Conservation (phyloP, 768 basidiomycete species). For the Gloeostereum incarnatum region DNA sequence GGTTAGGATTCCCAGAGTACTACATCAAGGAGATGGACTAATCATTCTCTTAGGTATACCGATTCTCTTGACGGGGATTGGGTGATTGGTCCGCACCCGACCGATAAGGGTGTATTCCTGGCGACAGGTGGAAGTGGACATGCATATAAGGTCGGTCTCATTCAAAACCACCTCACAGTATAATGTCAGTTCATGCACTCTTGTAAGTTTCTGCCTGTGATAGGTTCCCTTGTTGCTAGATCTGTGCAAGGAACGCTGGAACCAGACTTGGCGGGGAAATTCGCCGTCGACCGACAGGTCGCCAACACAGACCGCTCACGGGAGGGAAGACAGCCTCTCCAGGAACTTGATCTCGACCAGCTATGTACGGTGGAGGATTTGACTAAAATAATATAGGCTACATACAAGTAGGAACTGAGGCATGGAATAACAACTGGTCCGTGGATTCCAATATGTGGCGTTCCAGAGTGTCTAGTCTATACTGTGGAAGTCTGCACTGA, state of each 20-base stretch:
- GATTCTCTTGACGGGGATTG: conserved; percentile 84
- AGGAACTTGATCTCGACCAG: conserved; percentile 34
- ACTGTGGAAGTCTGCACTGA: too few species aligned
- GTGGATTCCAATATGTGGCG: neutral
- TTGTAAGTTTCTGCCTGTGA: conserved; percentile 73
- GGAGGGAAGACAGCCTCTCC: conserved; percentile 12
- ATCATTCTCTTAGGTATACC: conserved; percentile 58
- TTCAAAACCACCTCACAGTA: neutral
- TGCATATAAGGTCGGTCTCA: conserved; percentile 60
- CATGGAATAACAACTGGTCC: neutral
- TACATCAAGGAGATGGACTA: conserved; percentile 1
- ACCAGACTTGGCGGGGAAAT: conserved; percentile 41
- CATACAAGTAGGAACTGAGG: neutral
- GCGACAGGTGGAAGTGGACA: conserved; percentile 89
- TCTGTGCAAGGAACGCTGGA: conserved; percentile 58
- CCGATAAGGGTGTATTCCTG: conserved; percentile 52
- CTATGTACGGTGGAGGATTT: conserved; percentile 44
- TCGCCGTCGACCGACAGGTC: conserved; percentile 47
- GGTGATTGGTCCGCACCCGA: conserved; percentile 70
- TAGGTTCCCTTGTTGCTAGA: conserved; percentile 72
- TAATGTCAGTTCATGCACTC: neutral
- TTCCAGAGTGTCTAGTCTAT: neutral
- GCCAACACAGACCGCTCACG: conserved; percentile 23
- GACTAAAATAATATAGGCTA: too few species aligned
- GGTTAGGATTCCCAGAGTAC: conserved; percentile 37